Base-by-base conservation (phyloP, 2,329 filamentous ascomycete genomes). In the Blumeriella jaapii region DNA sequence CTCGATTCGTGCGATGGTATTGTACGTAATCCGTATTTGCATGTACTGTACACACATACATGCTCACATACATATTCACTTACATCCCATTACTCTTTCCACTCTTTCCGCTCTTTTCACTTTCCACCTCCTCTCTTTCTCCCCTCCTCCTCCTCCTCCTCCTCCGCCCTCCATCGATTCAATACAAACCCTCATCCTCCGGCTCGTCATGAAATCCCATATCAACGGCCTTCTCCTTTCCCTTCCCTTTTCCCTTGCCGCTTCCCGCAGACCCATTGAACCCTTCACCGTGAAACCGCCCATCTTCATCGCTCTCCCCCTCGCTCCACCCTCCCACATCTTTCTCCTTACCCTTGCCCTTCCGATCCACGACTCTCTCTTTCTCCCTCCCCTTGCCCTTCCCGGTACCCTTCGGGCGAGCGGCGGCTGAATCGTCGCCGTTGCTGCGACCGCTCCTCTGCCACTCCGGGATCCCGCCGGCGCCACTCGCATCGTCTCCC, bases 161-260 rank as follows among this genome's bases (percentile, higher is more conserved):
- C n/a, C n/a, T n/a, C n/a, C n/a, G n/a, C n/a, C 30, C 11, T 23
- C 5, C 17, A 20, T 13, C 9, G 8, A 14, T 30, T 38, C 36
- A 41, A 29, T 41, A 41, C 34, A 41, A 11, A 5, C 31, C 39
- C 18, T 38, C 39, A 18, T 41, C 39, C 12, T 38, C 36, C n/a
- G n/a, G n/a, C 15, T 39, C 40, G 14, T 27, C 31, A 19, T 44
- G 42, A 30, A 54, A 52, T 69, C 71, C 39, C 30, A 50, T 49
- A 42, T 49, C 64, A 11, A 64, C 58, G n/a, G n/a, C n/a, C n/a
- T n/a, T n/a, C 2, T 62, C 70, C 49, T 73, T 76, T 1, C 64
- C 71, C 53, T 75, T 49, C n/a, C 28, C 36, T 36, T 38, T 33
- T 35, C 23, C 29, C 24, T 39, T 42, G 18, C 19, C 24, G 20